Conservation (phyloP, 768 basidiomycete species). For the Psilocybe azurescens region DNA sequence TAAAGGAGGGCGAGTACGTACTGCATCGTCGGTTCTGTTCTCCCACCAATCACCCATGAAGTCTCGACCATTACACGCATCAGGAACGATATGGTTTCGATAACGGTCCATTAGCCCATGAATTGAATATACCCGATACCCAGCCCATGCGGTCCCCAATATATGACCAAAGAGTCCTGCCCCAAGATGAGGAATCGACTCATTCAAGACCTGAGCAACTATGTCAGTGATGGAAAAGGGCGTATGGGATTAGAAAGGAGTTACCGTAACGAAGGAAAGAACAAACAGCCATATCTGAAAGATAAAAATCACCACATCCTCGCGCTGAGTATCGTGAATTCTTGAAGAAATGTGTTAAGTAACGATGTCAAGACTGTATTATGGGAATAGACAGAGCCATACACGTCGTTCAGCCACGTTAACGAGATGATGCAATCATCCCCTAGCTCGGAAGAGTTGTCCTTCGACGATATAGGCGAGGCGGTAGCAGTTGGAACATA, state of each 20-base stretch:
- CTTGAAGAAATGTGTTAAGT: constrained; percentile 12
- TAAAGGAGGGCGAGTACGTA: constrained; percentile 24
- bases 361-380: background rate
- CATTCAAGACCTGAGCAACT: constrained; percentile 46
- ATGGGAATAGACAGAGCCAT: constrained; percentile 18
- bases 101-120: constrained; percentile 37
- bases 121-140: constrained; percentile 45
- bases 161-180: constrained; percentile 51
- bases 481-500: background rate
- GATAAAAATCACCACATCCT: constrained; percentile 50
- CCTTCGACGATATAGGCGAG: background rate
- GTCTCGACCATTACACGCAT: constrained; percentile 44
- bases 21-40: constrained; percentile 27
- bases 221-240: background rate
- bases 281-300: constrained; percentile 56
- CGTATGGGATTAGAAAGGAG: constrained; percentile 15
- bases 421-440: constrained; percentile 44
- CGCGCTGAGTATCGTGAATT: constrained; percentile 45
- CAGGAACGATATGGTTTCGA: constrained; percentile 35
- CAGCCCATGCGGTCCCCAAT: constrained; percentile 53
- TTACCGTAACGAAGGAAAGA: constrained; percentile 50
- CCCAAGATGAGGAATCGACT: constrained; percentile 57
- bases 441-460: background rate
- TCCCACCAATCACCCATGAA: constrained; percentile 51
- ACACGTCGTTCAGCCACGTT: constrained; percentile 52